Evolutionary conservation across 2,329 filamentous ascomycete genomes (phyloP).

Genomic region (Thelonectria discophora): DNA sequence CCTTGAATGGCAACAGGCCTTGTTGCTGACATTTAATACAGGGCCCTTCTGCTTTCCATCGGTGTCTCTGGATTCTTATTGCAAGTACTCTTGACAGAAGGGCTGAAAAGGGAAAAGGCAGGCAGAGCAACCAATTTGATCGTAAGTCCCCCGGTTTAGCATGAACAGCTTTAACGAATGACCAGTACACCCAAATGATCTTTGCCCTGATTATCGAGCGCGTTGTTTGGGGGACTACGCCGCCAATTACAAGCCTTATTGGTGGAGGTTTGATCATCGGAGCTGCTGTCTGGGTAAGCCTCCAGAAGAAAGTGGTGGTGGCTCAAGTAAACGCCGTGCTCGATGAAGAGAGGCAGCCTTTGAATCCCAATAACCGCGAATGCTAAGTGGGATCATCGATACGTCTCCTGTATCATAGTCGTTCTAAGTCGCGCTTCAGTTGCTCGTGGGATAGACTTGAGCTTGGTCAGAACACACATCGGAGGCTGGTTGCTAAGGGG

Average conservation of each 20-base stretch:
- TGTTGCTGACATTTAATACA: slow-evolving; percentile 42
- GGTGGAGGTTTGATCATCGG: slow-evolving; percentile 53
- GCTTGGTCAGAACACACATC: too few species aligned
- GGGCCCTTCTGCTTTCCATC: slow-evolving; percentile 68
- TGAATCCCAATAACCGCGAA: slow-evolving; percentile 18
- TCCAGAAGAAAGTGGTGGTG: slow-evolving; percentile 50
- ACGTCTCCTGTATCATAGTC: too few species aligned
- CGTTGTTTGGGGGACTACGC: slow-evolving; percentile 54
- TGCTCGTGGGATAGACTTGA: too few species aligned
- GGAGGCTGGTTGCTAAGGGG: too few species aligned
- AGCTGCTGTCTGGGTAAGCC: slow-evolving; percentile 52
- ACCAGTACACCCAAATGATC: slow-evolving; percentile 46
- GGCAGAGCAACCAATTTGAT: slow-evolving; percentile 46
- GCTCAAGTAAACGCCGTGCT: slow-evolving; percentile 29
- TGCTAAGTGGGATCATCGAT: too few species aligned
- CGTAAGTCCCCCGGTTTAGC: slow-evolving; percentile 19
- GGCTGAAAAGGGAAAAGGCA: slow-evolving; percentile 72
- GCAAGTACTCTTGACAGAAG: slow-evolving; percentile 80
- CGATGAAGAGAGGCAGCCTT: slow-evolving; percentile 50
- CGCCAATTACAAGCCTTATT: slow-evolving; percentile 49
- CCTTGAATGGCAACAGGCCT: accelerated
- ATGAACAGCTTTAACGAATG: slow-evolving; percentile 22
- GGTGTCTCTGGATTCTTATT: slow-evolving; percentile 79
- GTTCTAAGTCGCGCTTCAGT: too few species aligned
- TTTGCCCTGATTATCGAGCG: slow-evolving; percentile 52